Base-by-base conservation (phyloP, 331 rosid genomes). In the Stylosanthes scabra region DNA sequence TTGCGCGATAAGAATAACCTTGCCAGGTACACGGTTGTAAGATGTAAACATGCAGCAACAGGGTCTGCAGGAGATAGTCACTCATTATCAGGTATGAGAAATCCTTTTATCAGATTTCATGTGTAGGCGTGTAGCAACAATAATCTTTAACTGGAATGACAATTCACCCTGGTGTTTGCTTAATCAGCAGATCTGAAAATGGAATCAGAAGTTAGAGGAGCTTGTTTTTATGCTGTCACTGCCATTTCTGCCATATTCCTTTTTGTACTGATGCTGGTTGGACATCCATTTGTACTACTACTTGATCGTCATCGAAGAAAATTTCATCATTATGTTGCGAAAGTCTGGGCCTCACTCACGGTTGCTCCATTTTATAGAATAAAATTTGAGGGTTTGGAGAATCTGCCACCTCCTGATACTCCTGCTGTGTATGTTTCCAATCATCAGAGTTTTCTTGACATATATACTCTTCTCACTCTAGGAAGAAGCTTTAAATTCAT, bases 391-490 rank as follows among this genome's bases (percentile, higher is more conserved):
- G 99, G 99, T 55, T 62, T 94, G 76, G 97, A 90, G 86, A 94
- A 94, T 82, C 82, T 94, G 60, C 99, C 96, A 13, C 75, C 91
- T 47, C 78, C 89, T 1, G 90, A 88, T 74, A 78, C 87, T 67
- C 92, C 97, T 71, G 99, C 97, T 37, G 97, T 94, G 9, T 94
- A 91, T 66, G 97, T 94, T 70, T 94, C 99, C 11, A 94, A 94
- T 82, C 97, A 91, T 78, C 99, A 94, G 88, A 94, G 99, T 88
- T 94, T 94, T 84, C 70, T 91, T 37, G 99, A 94, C 80, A 90
- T 91, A 82, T 94, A 88, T 72, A 82, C 94, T 55, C 97, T 94
- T 82, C 90, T 94, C 62, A 94, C 97, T 16, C 81, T 94, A 15
- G 97, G 99, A 40, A 88, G 96, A 82, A 82, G 88, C 82, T 94